Evolutionary conservation across 306 rosid species (phyloP).

Genomic region (Sechiopsis laciniata): DNA sequence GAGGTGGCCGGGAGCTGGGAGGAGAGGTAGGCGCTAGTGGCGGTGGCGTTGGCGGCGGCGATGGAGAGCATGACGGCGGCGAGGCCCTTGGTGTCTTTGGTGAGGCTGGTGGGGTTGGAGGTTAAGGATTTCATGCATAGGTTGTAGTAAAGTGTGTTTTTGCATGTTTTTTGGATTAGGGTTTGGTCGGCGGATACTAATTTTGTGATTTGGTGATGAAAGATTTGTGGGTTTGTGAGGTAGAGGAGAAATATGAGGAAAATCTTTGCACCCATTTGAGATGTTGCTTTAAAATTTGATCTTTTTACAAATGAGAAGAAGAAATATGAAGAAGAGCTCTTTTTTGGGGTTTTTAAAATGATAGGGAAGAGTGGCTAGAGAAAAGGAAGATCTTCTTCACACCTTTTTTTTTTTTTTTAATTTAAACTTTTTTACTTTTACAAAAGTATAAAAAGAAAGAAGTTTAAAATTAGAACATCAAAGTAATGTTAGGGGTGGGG

Average conservation of each 20-base stretch:
- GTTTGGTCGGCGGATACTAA: constrained; percentile 40
- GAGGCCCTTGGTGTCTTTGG: constrained; percentile 62
- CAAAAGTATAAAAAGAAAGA: too few species aligned
- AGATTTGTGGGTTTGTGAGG: not conserved
- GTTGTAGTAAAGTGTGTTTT: constrained; percentile 52
- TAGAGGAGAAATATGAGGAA: constrained; percentile 29
- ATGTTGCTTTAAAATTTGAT: constrained; percentile 28
- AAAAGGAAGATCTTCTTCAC: too few species aligned
- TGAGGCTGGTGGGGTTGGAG: constrained; percentile 53
- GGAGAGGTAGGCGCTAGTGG: constrained; percentile 66
- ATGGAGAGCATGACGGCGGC: constrained; percentile 55
- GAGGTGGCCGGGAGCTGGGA: constrained; percentile 36
- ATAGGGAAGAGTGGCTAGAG: too few species aligned
- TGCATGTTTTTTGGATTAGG: constrained; percentile 67
- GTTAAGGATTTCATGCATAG: constrained; percentile 65
- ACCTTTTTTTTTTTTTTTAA: too few species aligned
- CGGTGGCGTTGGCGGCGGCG: constrained; percentile 46
- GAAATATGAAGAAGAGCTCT: not conserved
- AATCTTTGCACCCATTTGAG: constrained; percentile 22
- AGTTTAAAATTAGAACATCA: too few species aligned
- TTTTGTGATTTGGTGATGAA: not conserved
- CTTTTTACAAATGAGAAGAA: constrained; percentile 7
- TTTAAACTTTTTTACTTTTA: too few species aligned
- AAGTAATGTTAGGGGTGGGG: too few species aligned
- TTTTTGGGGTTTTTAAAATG: too few species aligned